Base-by-base conservation (phyloP, 2,329 filamentous ascomycete genomes). In the Fusarium mundagurra region DNA sequence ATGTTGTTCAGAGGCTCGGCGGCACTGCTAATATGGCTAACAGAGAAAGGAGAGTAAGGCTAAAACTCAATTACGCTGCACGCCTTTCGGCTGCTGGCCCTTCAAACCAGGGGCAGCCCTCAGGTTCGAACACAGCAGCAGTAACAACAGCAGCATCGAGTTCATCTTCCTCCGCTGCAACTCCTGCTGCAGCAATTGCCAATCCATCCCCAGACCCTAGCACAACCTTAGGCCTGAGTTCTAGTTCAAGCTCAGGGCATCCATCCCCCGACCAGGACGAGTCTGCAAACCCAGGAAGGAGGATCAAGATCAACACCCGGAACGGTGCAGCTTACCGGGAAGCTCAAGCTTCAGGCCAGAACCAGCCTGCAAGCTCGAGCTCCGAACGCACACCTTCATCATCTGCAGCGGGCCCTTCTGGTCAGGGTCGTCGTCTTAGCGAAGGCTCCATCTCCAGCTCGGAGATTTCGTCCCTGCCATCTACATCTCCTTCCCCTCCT, bases 1-100 rank as follows among this genome's bases (percentile, higher is more conserved):
- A 77, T 12, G 77, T 76, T 13, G 43, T 72, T n/a, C 36, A 64
- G 18, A 55, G 48, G 20, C 50, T 68, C 22, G 18, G 39, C 7
- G 31, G 41, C 41, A 53, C 39, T 20, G 29, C 33, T 9, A 43
- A 36, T 18, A 47, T 27, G 17, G 36, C 33, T 20, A 51, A 51
- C 27, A 39, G 33, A 24, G 34, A 16, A 22, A 61, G 29, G 22
- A 64, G 41, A 36, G 31, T 38, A 5, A 74, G 22, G 54, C 27
- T 71, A 36, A 57, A 51, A 24, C 8, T 64, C 11, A 67, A 54
- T 14, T 24, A 44, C 20, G 39, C 38, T 36, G 38, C 34, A 45
- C 29, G 31, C 24, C 13, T 48, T 53, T 59, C 54, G 9, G 20
- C 54, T 48, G n/a, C 43, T 41, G 44, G 29, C 16, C 29, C 43